These are phyloP conservation scores for Kwoniella sp. DNA, from an alignment of 768 basidiomycete genomes.

Conservation along the genomic window DNA sequence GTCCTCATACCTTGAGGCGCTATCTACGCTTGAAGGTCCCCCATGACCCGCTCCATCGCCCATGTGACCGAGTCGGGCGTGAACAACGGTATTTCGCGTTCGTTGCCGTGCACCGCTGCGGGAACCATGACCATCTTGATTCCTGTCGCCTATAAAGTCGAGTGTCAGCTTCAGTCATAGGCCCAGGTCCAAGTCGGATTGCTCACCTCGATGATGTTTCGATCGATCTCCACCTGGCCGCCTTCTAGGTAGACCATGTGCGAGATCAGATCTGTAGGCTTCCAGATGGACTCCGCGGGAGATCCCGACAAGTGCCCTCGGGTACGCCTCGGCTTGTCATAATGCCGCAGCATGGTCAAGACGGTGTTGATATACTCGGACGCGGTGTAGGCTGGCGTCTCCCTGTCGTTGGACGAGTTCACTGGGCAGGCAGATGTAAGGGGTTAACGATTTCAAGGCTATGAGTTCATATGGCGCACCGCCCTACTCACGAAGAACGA, in stretches of 20 bases:
- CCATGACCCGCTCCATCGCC: constrained; percentile 33
- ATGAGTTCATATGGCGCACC: neutral
- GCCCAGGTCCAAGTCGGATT: neutral
- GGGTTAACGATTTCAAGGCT: neutral
- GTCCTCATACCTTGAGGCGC: neutral
- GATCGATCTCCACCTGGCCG: constrained; percentile 62
- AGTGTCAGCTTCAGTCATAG: neutral
- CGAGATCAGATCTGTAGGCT: constrained; percentile 67
- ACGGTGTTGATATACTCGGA: constrained; percentile 81
- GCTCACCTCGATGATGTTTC: constrained; percentile 59
- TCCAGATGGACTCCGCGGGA: constrained; percentile 45
- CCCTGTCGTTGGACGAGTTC: constrained; percentile 81
- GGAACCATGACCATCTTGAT: constrained; percentile 35
- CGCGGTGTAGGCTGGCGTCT: constrained; percentile 79
- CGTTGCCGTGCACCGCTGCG: constrained; percentile 4
- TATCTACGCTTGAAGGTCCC: neutral
- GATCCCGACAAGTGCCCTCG: too few species aligned
- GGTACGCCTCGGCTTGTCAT: constrained; percentile 54
- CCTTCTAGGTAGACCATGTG: constrained; percentile 75
- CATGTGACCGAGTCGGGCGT: constrained; percentile 32
- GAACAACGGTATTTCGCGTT: constrained; percentile 31
- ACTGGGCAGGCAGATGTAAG: too few species aligned
- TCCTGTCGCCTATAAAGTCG: constrained; percentile 23
- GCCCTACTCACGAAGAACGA: constrained; percentile 66
- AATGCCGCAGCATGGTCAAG: constrained; percentile 61